A percentile compares a stretch with the other conserved stretches of the same genome.
Conservation (phyloP, 805 yeast species). For the Pichia manshurica region DNA sequence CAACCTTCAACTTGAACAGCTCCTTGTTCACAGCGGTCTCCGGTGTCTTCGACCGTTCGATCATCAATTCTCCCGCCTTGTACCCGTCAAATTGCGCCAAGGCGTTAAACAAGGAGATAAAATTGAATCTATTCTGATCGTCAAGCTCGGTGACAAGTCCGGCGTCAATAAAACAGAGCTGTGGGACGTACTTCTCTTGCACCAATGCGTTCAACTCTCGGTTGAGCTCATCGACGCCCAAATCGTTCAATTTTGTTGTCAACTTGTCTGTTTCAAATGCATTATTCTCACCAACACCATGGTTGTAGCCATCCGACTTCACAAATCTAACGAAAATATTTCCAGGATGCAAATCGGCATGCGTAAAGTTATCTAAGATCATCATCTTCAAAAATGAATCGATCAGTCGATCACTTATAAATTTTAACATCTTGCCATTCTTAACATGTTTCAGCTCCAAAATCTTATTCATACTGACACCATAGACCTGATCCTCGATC, state of each 20-base stretch:
- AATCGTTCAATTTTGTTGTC: conserved; percentile 35
- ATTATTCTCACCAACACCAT: conserved; percentile 34
- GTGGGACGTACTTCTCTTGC: conserved; percentile 64
- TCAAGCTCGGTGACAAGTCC: conserved; percentile 91
- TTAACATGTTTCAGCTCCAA: conserved; percentile 46
- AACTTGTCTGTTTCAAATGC: conserved; percentile 43
- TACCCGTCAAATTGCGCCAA: conserved; percentile 91
- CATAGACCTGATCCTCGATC: conserved; percentile 81
- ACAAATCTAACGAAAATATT: conserved; percentile 61
- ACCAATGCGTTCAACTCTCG: conserved; percentile 45
- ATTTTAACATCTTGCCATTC: conserved; percentile 48
- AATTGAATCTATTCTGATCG: conserved; percentile 70
- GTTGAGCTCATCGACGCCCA: conserved; percentile 27
- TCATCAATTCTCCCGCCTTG: conserved; percentile 91
- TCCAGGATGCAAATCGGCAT: conserved; percentile 96
- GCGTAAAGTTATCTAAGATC: conserved; percentile 87
- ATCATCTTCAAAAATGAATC: conserved; percentile 93
- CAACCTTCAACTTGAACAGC: conserved; percentile 81
- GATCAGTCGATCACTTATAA: conserved; percentile 72
- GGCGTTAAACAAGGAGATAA: conserved; percentile 83
- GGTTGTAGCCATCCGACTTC: conserved; percentile 24
- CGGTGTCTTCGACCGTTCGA: conserved; percentile 91
- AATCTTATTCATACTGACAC: conserved; percentile 73
- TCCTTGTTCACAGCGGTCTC: conserved; percentile 84
- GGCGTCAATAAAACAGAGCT: conserved; percentile 84